A percentile compares a stretch with the other conserved stretches of the same genome.
These are phyloP conservation scores for Astrothelium macrocarpum DNA, from an alignment of 495 filamentous ascomycete genomes.

Conservation along the genomic window DNA sequence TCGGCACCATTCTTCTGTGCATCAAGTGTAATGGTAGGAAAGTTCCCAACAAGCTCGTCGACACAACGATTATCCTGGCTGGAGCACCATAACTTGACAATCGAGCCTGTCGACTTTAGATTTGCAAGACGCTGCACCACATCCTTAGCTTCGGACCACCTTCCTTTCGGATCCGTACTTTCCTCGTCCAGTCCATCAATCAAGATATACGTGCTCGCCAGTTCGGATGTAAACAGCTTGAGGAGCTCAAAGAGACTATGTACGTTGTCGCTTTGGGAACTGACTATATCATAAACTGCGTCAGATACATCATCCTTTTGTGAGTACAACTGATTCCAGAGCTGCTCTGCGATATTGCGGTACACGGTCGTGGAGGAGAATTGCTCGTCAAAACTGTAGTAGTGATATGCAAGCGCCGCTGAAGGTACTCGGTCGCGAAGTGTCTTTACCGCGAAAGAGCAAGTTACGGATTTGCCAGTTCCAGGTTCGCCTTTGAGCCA, in stretches of 20 bases:
- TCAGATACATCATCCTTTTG: conserved; percentile 15
- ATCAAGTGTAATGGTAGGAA: neutral
- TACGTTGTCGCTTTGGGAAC: conserved; percentile 6
- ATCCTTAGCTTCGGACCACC: conserved; percentile 10
- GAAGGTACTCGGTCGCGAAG: neutral
- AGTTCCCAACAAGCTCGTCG: neutral
- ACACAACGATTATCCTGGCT: conserved; percentile 12
- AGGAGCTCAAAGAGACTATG: conserved; percentile 12
- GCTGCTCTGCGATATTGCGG: conserved; percentile 13
- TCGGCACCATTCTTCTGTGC: neutral
- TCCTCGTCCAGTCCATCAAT: conserved; percentile 19
- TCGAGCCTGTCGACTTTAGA: neutral
- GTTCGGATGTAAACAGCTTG: neutral
- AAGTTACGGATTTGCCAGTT: conserved; percentile 15
- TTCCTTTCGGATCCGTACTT: neutral
- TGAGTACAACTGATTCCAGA: conserved; percentile 12
- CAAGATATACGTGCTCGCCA: conserved; percentile 12
- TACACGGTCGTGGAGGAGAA: conserved; percentile 8
- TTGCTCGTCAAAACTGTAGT: conserved; percentile 17
- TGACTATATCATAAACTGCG: conserved; percentile 9
- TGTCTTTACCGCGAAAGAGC: conserved; percentile 13
- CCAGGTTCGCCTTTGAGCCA: conserved; percentile 16
- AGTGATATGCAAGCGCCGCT: conserved; percentile 9
- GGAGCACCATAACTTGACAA: conserved; percentile 15
- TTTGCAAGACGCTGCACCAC: conserved; percentile 11